These are phyloP conservation scores for Collybia sordida DNA, from an alignment of 768 basidiomycete species.

Conservation along the genomic window DNA sequence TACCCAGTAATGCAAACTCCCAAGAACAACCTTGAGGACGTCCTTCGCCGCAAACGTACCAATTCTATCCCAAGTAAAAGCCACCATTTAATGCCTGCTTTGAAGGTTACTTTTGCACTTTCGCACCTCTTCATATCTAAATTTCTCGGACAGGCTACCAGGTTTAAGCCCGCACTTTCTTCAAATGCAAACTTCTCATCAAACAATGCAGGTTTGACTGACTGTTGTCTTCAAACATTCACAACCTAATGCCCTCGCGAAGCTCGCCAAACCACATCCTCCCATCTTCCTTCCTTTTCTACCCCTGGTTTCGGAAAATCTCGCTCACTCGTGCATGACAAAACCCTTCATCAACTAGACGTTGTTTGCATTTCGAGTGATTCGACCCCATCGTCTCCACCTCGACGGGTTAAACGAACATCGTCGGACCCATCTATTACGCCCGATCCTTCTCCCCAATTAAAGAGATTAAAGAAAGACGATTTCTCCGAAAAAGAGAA, in stretches of 20 bases:
- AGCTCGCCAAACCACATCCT: constrained; percentile 24
- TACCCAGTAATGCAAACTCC: background rate
- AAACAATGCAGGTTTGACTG: background rate
- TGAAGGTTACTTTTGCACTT: no score
- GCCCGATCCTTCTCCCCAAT: constrained; percentile 27
- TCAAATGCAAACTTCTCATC: background rate
- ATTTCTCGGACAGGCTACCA: constrained; percentile 21
- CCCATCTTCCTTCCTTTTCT: constrained; percentile 39
- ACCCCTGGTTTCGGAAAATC: constrained; percentile 43
- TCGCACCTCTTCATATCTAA: no score
- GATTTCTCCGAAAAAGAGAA: constrained; percentile 36
- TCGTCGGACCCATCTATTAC: constrained; percentile 37
- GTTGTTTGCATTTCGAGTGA: constrained; percentile 37
- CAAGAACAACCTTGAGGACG: constrained; percentile 5
- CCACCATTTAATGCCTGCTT: no score
- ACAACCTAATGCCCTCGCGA: background rate
- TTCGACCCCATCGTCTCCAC: constrained; percentile 31
- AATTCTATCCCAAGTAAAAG: background rate
- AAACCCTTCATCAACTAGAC: constrained; percentile 18
- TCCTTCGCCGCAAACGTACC: background rate
- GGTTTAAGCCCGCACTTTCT: constrained; percentile 44
- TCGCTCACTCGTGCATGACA: constrained; percentile 10
- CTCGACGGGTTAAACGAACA: constrained; percentile 32
- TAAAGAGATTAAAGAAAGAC: constrained; percentile 32
- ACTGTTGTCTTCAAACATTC: background rate